These are phyloP conservation scores for Apiospora marii DNA, from an alignment of 2,329 filamentous ascomycete genomes.

Conservation along the genomic window DNA sequence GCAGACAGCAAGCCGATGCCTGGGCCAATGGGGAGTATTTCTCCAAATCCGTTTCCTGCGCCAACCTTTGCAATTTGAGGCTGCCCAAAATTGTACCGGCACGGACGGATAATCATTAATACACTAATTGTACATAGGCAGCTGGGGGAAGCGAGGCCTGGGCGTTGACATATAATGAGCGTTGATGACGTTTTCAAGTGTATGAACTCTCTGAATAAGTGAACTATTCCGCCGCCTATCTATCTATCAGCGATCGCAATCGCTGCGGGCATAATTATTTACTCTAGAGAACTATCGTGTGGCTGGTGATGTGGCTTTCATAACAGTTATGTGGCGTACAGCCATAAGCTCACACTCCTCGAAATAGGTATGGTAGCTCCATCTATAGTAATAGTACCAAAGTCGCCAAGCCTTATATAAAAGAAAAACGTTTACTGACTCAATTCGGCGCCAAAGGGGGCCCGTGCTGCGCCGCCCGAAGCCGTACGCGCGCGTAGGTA, in stretches of 20 bases:
- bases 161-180: neutral
- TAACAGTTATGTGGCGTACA: too few species aligned
- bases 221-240: neutral
- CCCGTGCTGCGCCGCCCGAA: too few species aligned
- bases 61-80: neutral
- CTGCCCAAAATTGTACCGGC: neutral
- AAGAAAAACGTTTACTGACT: too few species aligned
- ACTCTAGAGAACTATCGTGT: neutral
- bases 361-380: too few species aligned
- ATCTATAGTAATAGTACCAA: too few species aligned
- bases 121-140: slow-evolving; percentile 1
- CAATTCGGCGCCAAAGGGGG: too few species aligned
- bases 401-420: too few species aligned
- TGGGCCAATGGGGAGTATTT: slow-evolving; percentile 9
- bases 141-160: neutral
- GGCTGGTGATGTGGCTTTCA: neutral
- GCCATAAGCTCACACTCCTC: too few species aligned
- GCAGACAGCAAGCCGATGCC: neutral
- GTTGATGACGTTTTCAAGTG: neutral
- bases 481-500: too few species aligned
- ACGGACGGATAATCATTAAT: neutral
- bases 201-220: neutral
- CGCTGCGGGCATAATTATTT: neutral
- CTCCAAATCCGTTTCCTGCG: neutral
- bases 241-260: slow-evolving; percentile 6